These are phyloP conservation scores for Cordia subcordata DNA, from an alignment of 257 asterid genomes.

Conservation along the genomic window DNA sequence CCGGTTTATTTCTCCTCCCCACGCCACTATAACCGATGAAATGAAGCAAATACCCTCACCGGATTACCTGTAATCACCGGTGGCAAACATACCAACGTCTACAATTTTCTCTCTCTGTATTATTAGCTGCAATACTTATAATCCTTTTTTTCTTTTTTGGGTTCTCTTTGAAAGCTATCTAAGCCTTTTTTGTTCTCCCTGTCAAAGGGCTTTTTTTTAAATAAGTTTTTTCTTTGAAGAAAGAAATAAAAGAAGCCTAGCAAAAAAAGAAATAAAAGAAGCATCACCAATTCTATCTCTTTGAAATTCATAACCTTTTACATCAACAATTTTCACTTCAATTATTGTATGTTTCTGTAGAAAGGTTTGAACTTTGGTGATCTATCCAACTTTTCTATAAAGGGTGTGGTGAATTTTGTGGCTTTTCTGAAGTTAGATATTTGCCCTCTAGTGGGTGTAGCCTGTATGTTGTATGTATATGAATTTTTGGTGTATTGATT, in stretches of 20 bases:
- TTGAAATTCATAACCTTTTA: slow-evolving; percentile 14
- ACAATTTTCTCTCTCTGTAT: too few species aligned
- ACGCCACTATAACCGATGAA: not conserved
- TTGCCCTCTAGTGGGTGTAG: not conserved
- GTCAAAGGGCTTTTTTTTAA: not conserved
- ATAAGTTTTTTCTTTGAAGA: not conserved
- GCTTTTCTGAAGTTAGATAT: slow-evolving; percentile 1
- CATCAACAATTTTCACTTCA: not conserved
- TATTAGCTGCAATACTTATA: too few species aligned
- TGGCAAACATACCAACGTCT: slow-evolving; percentile 13
- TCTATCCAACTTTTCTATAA: too few species aligned
- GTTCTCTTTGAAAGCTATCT: too few species aligned
- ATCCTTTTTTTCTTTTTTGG: not conserved
- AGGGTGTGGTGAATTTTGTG: not conserved
- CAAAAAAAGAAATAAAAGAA: too few species aligned
- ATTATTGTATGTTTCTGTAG: not conserved
- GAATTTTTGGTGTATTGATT: not conserved
- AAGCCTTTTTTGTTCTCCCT: not conserved
- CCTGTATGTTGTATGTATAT: not conserved
- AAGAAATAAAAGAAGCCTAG: too few species aligned
- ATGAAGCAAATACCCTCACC: not conserved
- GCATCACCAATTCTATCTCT: not conserved
- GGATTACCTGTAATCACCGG: slow-evolving; percentile 10
- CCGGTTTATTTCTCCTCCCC: slow-evolving; percentile 2
- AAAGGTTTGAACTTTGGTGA: not conserved